Percentiles rank a stretch among this genome's conserved stretches.
These are phyloP conservation scores for Vitis hybrid DNA, from an alignment of 177 flowering plant species.

Conservation along the genomic window DNA sequence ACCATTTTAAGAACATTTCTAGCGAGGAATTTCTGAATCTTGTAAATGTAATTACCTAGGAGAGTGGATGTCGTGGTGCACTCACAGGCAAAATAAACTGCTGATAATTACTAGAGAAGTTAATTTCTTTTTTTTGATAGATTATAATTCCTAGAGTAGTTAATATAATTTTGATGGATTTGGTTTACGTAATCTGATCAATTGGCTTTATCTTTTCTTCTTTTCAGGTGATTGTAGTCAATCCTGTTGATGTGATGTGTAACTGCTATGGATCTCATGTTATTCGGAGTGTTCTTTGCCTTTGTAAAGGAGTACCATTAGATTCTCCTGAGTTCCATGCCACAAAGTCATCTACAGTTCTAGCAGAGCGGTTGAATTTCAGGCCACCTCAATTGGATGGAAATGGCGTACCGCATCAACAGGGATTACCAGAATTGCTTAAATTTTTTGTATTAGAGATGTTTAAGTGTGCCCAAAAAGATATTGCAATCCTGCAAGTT, in stretches of 20 bases:
- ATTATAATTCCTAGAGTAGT: too few species aligned
- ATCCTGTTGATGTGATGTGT: constrained; percentile 65
- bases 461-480: constrained; percentile 36
- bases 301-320: constrained; percentile 69
- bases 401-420: constrained; percentile 26
- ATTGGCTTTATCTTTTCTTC: neutral
- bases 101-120: neutral
- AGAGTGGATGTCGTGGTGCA: neutral
- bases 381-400: constrained; percentile 30
- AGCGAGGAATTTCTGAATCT: neutral
- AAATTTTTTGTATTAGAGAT: constrained; percentile 59
- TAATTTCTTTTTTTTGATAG: too few species aligned
- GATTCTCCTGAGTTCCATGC: constrained; percentile 58
- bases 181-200: neutral
- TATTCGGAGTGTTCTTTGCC: constrained; percentile 86
- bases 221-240: constrained; percentile 57
- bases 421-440: constrained; percentile 62
- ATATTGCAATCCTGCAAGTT: constrained; percentile 43
- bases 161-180: neutral
- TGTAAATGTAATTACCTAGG: neutral
- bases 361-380: constrained; percentile 64
- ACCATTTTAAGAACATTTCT: neutral
- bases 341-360: constrained; percentile 50
- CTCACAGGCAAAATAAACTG: neutral
- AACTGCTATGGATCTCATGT: constrained; percentile 90